Base-by-base conservation (phyloP, 108 stramenopile genomes). In the Aurantiochytrium sp. region DNA sequence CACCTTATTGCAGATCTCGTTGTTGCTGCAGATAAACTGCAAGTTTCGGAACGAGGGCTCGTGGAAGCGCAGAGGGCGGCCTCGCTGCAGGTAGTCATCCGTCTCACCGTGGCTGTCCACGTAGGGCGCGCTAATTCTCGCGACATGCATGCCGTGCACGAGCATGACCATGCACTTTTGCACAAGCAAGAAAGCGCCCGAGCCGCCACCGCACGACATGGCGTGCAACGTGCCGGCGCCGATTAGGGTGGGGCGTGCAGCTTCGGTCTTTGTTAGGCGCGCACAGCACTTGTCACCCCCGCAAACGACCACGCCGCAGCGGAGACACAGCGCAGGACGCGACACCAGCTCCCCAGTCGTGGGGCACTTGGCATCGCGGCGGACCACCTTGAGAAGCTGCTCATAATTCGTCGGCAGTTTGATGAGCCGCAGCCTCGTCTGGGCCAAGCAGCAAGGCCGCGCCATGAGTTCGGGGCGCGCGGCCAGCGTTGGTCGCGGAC, bases 21-120 rank as follows among this genome's bases (percentile, higher is more conserved):
- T 81, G 73, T 81, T 81, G 12, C 42, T 48, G 73, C 73, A 81
- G 17, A 81, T 81, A 4, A 81, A 81, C 73, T 81, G 73, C 39
- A 81, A 24, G 24, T 37, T 42, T 41, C 24, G 12, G 45, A 48
- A 81, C 21, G 73, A 6, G 12, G 39, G 73, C 45, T 81, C 73
- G 45, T 81, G 73, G 19, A 81, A 81, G 42, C 45, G 39, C 12
- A 81, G 45, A 27, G 73, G 73, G 30, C 73, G 73, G 1, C 73
- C 73, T 12, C 73, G 73, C 24, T 6, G 39, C 73, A 81, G 45
- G 24, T 39, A 27, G 45, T 81, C 73, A 48, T 81, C 73, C 6
- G 39, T 17, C 45, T 81, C 73, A 81, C 73, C 73, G 24, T 81
- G 45, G 32, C 73, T 81, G 32, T 81, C 73, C 3, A 81, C 73